Evolutionary conservation across 2,329 filamentous ascomycete genomes (phyloP).

Genomic region (Botrytis aclada): DNA sequence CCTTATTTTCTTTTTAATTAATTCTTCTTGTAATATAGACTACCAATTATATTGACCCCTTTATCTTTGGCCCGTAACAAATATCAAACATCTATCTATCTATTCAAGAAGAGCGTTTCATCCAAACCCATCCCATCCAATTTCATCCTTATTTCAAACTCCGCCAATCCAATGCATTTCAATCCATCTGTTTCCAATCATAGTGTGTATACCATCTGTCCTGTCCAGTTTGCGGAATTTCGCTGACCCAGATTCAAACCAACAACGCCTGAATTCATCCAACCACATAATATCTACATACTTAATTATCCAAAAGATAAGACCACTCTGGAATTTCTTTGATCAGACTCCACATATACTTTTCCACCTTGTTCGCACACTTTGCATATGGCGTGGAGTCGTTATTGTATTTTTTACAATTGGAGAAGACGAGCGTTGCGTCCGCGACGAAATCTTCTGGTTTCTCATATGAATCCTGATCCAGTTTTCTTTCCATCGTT

Average conservation of each 20-base stretch:
- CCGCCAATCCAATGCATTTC: no score
- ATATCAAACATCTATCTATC: not conserved
- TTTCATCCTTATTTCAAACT: no score
- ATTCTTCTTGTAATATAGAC: no score
- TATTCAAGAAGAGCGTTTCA: not conserved
- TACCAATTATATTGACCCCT: no score
- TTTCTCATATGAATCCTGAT: conserved; percentile 85
- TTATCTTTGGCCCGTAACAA: no score
- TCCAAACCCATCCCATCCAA: not conserved
- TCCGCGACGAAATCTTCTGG: conserved; percentile 93
- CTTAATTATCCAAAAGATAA: conserved; percentile 38
- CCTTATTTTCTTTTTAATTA: no score
- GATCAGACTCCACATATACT: conserved; percentile 94
- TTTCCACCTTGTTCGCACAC: conserved; percentile 86
- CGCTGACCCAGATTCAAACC: not conserved
- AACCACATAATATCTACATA: not conserved
- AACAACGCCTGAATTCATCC: not conserved
- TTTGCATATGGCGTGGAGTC: conserved; percentile 95
- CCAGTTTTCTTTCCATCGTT: conserved; percentile 94
- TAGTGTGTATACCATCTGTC: not conserved
- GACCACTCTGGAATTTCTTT: conserved; percentile 93
- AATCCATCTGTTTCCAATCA: not conserved
- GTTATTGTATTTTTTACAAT: conserved; percentile 95
- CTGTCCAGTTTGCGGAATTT: not conserved
- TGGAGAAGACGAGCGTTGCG: conserved; percentile 85